A percentile compares a stretch with the other conserved stretches of the same genome.
Evolutionary conservation across 768 basidiomycete species (phyloP).

Genomic region (Leccinum olivaceopallidum): DNA sequence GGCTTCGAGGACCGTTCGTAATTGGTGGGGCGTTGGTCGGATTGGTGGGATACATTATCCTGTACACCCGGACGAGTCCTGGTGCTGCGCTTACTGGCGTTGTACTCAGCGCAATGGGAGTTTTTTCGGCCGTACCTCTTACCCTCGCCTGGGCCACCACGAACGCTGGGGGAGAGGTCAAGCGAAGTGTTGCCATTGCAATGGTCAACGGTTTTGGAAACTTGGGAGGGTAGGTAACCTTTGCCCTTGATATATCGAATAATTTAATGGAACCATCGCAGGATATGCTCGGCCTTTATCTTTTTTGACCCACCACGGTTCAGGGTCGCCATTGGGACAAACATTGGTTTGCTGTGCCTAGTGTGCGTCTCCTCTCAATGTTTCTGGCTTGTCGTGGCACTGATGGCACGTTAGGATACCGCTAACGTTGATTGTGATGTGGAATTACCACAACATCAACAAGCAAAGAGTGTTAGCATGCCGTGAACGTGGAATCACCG

Average conservation of each 20-base stretch:
- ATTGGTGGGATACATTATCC: conserved; percentile 48
- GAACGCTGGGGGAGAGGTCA: conserved; percentile 55
- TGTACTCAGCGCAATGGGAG: conserved; percentile 49
- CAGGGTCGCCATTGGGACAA: conserved; percentile 33
- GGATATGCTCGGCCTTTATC: conserved; percentile 42
- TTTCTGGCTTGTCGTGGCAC: conserved; percentile 19
- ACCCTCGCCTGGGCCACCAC: conserved; percentile 52
- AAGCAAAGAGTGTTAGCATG: conserved; percentile 46
- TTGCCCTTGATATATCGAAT: background rate
- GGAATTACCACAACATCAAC: conserved; percentile 48
- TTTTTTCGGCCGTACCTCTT: conserved; percentile 46
- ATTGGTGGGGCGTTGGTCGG: conserved; percentile 39
- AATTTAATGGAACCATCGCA: conserved; percentile 13
- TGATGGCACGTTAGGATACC: conserved; percentile 37
- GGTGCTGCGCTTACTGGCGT: conserved; percentile 41
- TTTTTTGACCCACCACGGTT: conserved; percentile 40
- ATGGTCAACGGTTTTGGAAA: conserved; percentile 57
- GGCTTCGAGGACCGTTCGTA: conserved; percentile 48
- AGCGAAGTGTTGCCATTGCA: conserved; percentile 49
- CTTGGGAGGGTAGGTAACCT: conserved; percentile 45
- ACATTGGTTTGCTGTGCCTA: conserved; percentile 28
- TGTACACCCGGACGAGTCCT: conserved; percentile 35
- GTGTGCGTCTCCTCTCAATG: conserved; percentile 18
- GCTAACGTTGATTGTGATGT: conserved; percentile 41
- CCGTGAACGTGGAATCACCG: conserved; percentile 42